Percentiles rank a stretch among this genome's conserved stretches.
phyloP scores from a whole-genome alignment of 2,329 filamentous ascomycete genomes.

The Dactylella cylindrospora region DNA sequence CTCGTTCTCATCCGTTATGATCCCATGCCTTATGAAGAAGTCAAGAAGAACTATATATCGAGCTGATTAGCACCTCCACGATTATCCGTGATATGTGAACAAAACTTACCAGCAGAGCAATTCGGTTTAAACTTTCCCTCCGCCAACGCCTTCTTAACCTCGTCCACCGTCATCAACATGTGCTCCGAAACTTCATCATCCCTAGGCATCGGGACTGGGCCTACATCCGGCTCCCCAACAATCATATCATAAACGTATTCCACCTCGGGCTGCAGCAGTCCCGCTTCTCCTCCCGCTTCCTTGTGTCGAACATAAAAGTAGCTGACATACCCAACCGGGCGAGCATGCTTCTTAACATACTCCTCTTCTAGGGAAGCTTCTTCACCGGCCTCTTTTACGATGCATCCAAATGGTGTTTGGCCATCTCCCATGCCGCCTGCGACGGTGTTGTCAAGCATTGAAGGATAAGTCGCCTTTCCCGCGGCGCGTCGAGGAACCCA shows the following conservation, averaged over 20 bases:
- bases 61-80: background rate
- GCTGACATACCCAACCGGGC: conserved; percentile 69
- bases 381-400: conserved; percentile 83
- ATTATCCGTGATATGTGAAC: background rate
- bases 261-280: conserved; percentile 74
- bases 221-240: conserved; percentile 62
- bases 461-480: conserved; percentile 80
- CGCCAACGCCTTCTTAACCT: conserved; percentile 70
- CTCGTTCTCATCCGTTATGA: conserved; percentile 78
- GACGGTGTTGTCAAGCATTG: conserved; percentile 94
- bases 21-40: conserved; percentile 83
- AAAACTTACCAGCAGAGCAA: conserved; percentile 58
- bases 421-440: conserved; percentile 81
- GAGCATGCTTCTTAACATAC: conserved; percentile 64
- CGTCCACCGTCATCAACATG: conserved; percentile 53
- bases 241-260: conserved; percentile 91
- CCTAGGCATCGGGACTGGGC: conserved; percentile 66
- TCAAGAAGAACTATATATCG: conserved; percentile 65
- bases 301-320: conserved; percentile 81
- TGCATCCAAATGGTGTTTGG: conserved; percentile 75
- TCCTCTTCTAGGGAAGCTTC: conserved; percentile 77
- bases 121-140: conserved; percentile 87
- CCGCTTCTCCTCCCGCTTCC: conserved; percentile 73
- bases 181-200: conserved; percentile 86
- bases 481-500: conserved; percentile 80